phyloP scores from a whole-genome alignment of 768 basidiomycete species.

The Neoboletus brunneissimus region DNA sequence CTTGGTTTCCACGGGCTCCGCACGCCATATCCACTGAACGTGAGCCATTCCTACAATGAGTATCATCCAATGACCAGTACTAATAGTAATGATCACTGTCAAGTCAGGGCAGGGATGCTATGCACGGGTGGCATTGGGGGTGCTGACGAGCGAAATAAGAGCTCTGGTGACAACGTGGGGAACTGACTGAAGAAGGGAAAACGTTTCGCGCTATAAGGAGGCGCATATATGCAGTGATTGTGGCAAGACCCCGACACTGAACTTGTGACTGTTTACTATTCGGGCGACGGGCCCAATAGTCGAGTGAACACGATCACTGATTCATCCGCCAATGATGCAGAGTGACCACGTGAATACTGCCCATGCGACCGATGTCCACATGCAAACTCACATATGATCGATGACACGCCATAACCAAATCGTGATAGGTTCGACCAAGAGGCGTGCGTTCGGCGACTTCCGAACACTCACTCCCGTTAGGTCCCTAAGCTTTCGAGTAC shows the following conservation, averaged over 20 bases:
- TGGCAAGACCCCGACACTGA: not conserved
- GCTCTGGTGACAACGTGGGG: not conserved
- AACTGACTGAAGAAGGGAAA: not conserved
- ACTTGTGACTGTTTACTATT: too few relatives aligned
- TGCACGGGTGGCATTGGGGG: not conserved
- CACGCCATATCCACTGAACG: not conserved
- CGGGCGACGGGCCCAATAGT: not conserved
- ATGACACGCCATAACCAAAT: too few relatives aligned
- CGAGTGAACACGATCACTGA: not conserved
- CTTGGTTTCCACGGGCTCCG: too few relatives aligned
- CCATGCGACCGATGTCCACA: not conserved
- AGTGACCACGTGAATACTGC: not conserved
- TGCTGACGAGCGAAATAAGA: not conserved
- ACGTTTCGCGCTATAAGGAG: not conserved
- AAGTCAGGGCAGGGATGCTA: not conserved
- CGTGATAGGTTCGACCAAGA: too few relatives aligned
- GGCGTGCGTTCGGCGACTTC: too few relatives aligned
- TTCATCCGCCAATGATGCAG: not conserved
- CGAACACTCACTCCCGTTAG: too few relatives aligned
- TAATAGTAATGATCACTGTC: not conserved
- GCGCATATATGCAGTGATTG: not conserved
- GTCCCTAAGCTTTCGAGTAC: too few relatives aligned
- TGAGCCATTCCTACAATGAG: not conserved
- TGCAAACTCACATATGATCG: not conserved
- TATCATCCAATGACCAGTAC: not conserved